Conservation (phyloP, 2,329 filamentous ascomycete genomes). For the Colletotrichum sp. region DNA sequence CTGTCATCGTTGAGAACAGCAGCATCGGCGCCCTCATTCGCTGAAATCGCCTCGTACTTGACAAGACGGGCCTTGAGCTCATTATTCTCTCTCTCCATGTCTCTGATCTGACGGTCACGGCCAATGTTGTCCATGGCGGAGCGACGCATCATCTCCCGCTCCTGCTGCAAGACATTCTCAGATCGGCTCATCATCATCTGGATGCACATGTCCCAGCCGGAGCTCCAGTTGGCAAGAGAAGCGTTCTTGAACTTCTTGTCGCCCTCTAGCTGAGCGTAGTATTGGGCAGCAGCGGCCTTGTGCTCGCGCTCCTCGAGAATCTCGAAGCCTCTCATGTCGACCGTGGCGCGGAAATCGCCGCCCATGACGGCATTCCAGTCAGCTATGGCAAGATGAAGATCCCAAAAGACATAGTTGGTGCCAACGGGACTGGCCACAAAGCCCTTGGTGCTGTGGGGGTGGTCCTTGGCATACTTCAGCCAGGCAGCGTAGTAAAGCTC, state of each 20-base stretch:
- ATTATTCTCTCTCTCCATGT: background rate
- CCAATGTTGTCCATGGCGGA: background rate
- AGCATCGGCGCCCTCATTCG: background rate
- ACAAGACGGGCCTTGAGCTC: background rate
- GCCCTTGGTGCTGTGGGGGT: background rate
- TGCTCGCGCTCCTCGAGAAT: background rate
- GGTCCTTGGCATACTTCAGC: background rate
- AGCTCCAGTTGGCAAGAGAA: background rate
- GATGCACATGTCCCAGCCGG: background rate
- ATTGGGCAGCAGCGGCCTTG: background rate
- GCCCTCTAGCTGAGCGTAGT: background rate
- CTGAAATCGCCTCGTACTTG: background rate
- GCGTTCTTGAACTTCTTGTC: background rate
- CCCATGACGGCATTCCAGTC: background rate
- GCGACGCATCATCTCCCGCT: background rate
- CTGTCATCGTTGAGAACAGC: background rate
- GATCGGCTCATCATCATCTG: background rate
- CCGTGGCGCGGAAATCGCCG: background rate
- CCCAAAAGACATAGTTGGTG: background rate
- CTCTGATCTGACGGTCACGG: background rate
- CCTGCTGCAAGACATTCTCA: background rate
- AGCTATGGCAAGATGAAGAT: background rate
- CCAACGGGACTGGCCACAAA: background rate
- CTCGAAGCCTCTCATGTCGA: background rate
- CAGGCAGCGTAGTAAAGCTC: background rate